Base-by-base conservation (phyloP, 1,284 basidiomycete species). In the Golubevia pallescens region DNA sequence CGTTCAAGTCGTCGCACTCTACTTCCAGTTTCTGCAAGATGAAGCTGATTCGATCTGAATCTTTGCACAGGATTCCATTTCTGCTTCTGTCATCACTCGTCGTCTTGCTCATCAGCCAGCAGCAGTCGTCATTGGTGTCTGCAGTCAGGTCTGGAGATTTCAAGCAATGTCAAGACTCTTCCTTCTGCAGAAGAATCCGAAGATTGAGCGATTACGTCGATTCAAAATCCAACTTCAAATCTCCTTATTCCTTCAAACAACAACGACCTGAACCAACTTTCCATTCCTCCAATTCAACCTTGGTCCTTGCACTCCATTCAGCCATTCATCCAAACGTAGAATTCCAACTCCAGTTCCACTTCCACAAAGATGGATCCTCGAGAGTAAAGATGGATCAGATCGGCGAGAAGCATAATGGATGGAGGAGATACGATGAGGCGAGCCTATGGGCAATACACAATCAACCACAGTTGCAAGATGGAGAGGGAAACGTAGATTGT, bases 121-220 rank as follows among this genome's bases (percentile, higher is more conserved):
- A n/a, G n/a, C n/a, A n/a, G n/a, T n/a, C n/a, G n/a, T n/a, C n/a
- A n/a, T n/a, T n/a, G n/a, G 34, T 28, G 14, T 61, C 61, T 5
- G 66, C 68, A 5, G 74, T 76, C 48, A 52, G 63, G 14, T 62
- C 63, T 1, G 42, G 62, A 62, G 83, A 81, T 66, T 85, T 85
- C 67, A 85, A 85, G 60, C 71, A 74, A 62, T 85, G 83, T 70
- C 58, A 66, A 13, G 79, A 85, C 56, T 80, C 79, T n/a, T 78
- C 77, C 58, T 75, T 85, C 62, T 85, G 83, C 62, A 79, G 80
- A 32, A 72, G 83, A 8, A 72, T 84, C 24, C 71, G 83, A 48
- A 65, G 75, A 3, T 74, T 79, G 32, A 78, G 79, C 2, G 64
- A 71, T 53, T 73, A 77, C 58, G 72, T 74, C 51, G 75, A 77